Conservation (phyloP, 2,329 filamentous ascomycete genomes). For the Sporothrix phasma region DNA sequence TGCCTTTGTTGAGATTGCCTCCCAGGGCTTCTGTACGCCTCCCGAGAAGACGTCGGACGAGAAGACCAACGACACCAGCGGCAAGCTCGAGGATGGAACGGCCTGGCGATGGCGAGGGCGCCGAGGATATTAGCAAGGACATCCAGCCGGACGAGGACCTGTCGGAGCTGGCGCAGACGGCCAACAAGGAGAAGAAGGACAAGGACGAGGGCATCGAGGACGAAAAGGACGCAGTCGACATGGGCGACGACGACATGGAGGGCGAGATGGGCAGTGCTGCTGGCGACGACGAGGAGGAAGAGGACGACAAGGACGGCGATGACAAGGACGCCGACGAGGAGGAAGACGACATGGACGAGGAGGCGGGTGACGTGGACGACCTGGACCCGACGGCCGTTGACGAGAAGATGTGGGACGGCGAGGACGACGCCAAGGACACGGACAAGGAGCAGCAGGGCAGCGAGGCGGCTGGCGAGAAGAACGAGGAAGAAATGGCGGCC, state of each 20-base stretch:
- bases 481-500: constrained; percentile 50
- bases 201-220: constrained; percentile 59
- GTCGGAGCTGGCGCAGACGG: constrained; percentile 79
- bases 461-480: constrained; percentile 58
- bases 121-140: constrained; percentile 96
- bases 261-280: constrained; percentile 65
- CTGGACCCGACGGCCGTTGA: constrained; percentile 83
- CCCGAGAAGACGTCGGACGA: constrained; percentile 68
- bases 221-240: constrained; percentile 78
- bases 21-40: constrained; percentile 85
- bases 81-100: constrained; percentile 81
- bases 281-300: constrained; percentile 50
- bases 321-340: constrained; percentile 50
- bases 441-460: constrained; percentile 75
- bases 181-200: constrained; percentile 56
- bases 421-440: constrained; percentile 64
- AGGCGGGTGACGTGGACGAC: constrained; percentile 83
- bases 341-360: constrained; percentile 75
- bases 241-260: constrained; percentile 85
- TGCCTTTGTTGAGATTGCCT: constrained; percentile 67
- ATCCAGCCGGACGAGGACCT: constrained; percentile 89
- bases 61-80: constrained; percentile 42
- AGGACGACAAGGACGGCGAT: constrained; percentile 48
- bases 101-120: constrained; percentile 92
- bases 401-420: constrained; percentile 98